Percentiles rank a stretch among this genome's conserved stretches.
phyloP scores from a whole-genome alignment of 192 early-diverging fungal species.

The Backusella parvicylindrica region DNA sequence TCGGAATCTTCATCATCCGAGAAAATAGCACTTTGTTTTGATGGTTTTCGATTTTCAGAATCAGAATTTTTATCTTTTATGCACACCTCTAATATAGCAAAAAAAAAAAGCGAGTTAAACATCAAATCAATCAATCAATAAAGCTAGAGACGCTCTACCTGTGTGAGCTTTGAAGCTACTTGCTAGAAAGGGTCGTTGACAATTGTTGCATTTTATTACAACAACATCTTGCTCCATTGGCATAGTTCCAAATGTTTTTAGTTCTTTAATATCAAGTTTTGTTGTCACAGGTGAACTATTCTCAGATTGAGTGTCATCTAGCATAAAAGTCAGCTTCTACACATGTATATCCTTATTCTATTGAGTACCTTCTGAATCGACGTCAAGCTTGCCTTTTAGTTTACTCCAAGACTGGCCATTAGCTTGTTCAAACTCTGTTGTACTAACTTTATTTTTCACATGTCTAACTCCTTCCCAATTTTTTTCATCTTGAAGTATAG shows the following conservation, averaged over 20 bases:
- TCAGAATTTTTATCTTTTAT: slow-evolving; percentile 5
- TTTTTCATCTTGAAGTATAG: slow-evolving; percentile 45
- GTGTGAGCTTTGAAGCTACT: slow-evolving; percentile 59
- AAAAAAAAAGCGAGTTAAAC: not conserved
- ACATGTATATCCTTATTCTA: not conserved
- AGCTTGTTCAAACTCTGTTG: slow-evolving; percentile 28
- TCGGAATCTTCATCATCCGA: slow-evolving; percentile 19
- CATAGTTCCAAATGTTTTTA: slow-evolving; percentile 50
- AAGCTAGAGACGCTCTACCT: slow-evolving; percentile 30
- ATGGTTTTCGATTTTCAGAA: slow-evolving; percentile 18
- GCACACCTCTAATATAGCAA: not conserved
- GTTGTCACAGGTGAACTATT: slow-evolving; percentile 32
- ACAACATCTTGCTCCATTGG: slow-evolving; percentile 62
- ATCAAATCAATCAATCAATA: not conserved
- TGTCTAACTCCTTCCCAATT: slow-evolving; percentile 39
- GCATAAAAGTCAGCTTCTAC: not conserved
- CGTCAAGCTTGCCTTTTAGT: slow-evolving; percentile 26
- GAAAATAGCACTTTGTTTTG: not conserved
- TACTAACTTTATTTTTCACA: slow-evolving; percentile 22
- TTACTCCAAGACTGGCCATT: slow-evolving; percentile 29
- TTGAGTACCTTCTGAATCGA: slow-evolving; percentile 19
- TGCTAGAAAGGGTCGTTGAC: slow-evolving; percentile 61
- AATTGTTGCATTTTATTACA: slow-evolving; percentile 63
- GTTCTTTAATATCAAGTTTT: slow-evolving; percentile 37
- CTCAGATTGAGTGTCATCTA: slow-evolving; percentile 28